These are phyloP conservation scores for Xylaria sp. DNA, from an alignment of 2,329 filamentous ascomycete species.

Conservation along the genomic window DNA sequence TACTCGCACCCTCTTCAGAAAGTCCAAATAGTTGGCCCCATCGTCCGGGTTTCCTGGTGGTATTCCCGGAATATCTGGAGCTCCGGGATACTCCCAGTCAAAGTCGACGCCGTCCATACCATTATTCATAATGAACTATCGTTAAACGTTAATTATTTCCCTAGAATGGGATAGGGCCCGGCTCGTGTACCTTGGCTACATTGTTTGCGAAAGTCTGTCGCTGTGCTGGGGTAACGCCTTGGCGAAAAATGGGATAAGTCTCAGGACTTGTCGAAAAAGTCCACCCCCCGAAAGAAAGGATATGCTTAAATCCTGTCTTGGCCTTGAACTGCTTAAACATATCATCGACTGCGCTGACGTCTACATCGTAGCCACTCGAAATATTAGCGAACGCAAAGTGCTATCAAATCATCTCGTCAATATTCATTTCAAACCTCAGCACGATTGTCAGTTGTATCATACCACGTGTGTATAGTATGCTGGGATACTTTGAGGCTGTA, in stretches of 20 bases:
- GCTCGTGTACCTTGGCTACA: not conserved
- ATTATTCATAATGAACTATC: slow-evolving; percentile 33
- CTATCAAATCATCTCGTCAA: not conserved
- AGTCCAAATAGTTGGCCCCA: slow-evolving; percentile 1
- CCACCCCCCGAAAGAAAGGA: not conserved
- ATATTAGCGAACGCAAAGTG: not conserved
- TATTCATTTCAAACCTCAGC: not conserved
- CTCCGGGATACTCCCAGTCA: slow-evolving; percentile 46
- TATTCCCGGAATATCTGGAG: slow-evolving; percentile 29
- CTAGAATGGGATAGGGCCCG: too few species aligned
- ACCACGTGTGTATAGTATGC: not conserved
- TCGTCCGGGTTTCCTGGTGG: slow-evolving; percentile 19
- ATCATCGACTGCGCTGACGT: not conserved
- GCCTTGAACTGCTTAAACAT: not conserved
- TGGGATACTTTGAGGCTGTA: not conserved
- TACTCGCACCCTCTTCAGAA: not conserved
- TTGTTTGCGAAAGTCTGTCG: not conserved
- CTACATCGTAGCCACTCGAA: not conserved
- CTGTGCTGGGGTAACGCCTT: not conserved
- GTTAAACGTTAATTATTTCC: not conserved
- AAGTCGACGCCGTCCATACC: slow-evolving; percentile 43
- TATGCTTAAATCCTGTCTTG: not conserved
- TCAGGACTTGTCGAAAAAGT: not conserved
- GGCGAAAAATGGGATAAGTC: not conserved
- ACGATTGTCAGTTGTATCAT: not conserved